A percentile compares a stretch with the other conserved stretches of the same genome.
These are phyloP conservation scores for Fusarium xylarioides DNA, from an alignment of 2,329 filamentous ascomycete genomes.

Conservation along the genomic window DNA sequence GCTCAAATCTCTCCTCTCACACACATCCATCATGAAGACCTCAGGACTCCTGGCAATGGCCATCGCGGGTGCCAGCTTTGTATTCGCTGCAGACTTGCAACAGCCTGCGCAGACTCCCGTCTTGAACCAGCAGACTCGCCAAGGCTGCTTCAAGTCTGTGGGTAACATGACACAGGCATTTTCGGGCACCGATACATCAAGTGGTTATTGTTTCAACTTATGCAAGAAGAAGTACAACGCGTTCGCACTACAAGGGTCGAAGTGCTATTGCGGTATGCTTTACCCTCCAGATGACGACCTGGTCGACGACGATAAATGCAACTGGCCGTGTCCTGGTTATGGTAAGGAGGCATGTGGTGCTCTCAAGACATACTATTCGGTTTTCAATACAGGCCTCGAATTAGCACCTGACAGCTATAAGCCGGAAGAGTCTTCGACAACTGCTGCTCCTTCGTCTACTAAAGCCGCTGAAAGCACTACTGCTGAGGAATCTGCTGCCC, in stretches of 20 bases:
- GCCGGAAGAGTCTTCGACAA: conserved; percentile 9
- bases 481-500: background rate
- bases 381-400: conserved; percentile 61
- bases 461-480: conserved; percentile 35
- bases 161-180: background rate
- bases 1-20: background rate
- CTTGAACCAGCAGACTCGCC: background rate
- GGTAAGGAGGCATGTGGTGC: conserved; percentile 67
- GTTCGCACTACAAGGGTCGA: too few species aligned
- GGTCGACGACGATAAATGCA: conserved; percentile 64
- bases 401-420: conserved; percentile 47
- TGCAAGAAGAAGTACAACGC: too few species aligned
- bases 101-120: background rate
- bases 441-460: conserved; percentile 41
- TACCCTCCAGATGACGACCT: too few species aligned
- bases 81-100: background rate
- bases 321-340: conserved; percentile 72
- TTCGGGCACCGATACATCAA: conserved; percentile 23
- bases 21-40: background rate
- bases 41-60: background rate
- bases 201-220: conserved; percentile 40
- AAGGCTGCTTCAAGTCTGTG: background rate
- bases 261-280: too few species aligned
- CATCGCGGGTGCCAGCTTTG: background rate
- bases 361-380: conserved; percentile 49